Conservation (phyloP, 352 stramenopile species). For the Phytophthora quininea region DNA sequence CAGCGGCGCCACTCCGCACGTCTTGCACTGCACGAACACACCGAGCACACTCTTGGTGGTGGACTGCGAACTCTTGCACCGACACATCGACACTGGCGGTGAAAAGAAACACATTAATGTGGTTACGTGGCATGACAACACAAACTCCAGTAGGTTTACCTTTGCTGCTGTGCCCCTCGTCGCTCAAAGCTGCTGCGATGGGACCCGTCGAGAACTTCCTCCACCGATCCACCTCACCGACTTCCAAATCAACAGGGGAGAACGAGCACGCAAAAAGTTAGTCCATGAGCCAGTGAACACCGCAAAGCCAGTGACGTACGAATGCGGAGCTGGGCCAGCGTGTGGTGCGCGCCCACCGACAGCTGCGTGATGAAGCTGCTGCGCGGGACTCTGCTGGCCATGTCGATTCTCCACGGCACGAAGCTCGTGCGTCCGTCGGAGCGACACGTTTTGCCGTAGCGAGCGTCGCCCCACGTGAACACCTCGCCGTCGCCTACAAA, state of each 20-base stretch:
- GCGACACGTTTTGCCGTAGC: conserved; percentile 51
- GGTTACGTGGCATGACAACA: too few species aligned
- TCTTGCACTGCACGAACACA: conserved; percentile 55
- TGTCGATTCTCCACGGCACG: conserved; percentile 63
- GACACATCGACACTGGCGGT: conserved; percentile 20
- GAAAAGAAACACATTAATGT: conserved; percentile 2
- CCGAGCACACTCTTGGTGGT: conserved; percentile 33
- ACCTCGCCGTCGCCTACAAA: conserved; percentile 58
- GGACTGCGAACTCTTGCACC: conserved; percentile 51
- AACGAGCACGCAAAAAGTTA: not conserved
- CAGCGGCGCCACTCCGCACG: conserved; percentile 45
- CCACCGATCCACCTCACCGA: conserved; percentile 62
- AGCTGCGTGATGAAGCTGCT: conserved; percentile 62
- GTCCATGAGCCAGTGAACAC: not conserved
- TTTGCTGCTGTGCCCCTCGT: conserved; percentile 22
- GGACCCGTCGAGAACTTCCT: conserved; percentile 56
- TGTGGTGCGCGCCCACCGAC: conserved; percentile 59
- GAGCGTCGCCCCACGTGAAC: conserved; percentile 72
- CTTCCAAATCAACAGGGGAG: conserved; percentile 12
- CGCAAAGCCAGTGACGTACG: conserved; percentile 25
- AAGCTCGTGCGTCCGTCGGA: conserved; percentile 54
- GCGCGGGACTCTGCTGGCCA: conserved; percentile 11
- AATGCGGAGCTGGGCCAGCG: conserved; percentile 59
- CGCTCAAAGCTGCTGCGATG: conserved; percentile 26
- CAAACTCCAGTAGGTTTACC: not conserved